Evolutionary conservation across 2,329 filamentous ascomycete species (phyloP).

Genomic region (Ascochyta rabiei): DNA sequence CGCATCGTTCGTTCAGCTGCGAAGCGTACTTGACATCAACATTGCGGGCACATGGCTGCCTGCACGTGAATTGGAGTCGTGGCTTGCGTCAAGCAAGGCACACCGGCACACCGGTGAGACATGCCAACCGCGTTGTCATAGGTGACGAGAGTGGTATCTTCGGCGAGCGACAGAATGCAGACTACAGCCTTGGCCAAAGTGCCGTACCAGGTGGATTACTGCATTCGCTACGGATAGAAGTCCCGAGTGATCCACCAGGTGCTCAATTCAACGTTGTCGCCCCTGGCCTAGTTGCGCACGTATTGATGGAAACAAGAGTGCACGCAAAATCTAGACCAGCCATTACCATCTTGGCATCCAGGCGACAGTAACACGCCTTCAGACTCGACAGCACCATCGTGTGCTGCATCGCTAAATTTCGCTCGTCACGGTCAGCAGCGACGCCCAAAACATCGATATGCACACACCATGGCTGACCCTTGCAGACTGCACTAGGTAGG

Average conservation of each 20-base stretch:
- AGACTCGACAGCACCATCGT: neutral
- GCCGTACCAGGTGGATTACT: slow-evolving; percentile 55
- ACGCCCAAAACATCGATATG: neutral
- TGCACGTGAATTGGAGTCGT: slow-evolving; percentile 52
- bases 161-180: slow-evolving; percentile 51
- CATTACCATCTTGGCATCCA: slow-evolving; percentile 52
- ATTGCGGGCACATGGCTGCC: slow-evolving; percentile 49
- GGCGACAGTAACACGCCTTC: slow-evolving; percentile 45
- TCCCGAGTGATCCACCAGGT: slow-evolving; percentile 44
- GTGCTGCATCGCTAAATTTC: no score
- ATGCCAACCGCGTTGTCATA: slow-evolving; percentile 53
- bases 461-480: slow-evolving; percentile 2
- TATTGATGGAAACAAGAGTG: slow-evolving; percentile 52
- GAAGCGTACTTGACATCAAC: slow-evolving; percentile 52
- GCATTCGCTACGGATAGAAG: slow-evolving; percentile 51
- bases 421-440: neutral
- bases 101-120: slow-evolving; percentile 16
- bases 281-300: slow-evolving; percentile 56
- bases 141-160: slow-evolving; percentile 55
- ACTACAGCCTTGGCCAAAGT: slow-evolving; percentile 55
- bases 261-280: slow-evolving; percentile 56
- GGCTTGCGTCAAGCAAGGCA: slow-evolving; percentile 39
- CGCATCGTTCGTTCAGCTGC: slow-evolving; percentile 49
- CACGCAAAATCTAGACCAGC: slow-evolving; percentile 45
- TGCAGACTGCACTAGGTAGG: slow-evolving; percentile 47